These are phyloP conservation scores for Nephelium lappaceum DNA, from an alignment of 345 rosid genomes.

Conservation along the genomic window DNA sequence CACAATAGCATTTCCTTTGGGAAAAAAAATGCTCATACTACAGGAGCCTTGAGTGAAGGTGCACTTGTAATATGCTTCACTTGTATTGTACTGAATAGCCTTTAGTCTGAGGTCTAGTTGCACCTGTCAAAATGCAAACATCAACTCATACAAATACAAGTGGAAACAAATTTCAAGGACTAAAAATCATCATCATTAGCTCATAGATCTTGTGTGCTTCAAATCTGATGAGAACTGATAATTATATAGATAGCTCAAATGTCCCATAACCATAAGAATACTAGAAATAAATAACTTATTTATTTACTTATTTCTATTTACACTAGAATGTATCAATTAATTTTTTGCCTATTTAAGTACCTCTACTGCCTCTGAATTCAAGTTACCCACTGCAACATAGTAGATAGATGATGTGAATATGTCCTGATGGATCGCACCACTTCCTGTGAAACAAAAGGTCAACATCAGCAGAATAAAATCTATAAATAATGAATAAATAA, in stretches of 20 bases:
- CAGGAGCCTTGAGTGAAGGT: constrained; percentile 58
- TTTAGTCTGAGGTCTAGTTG: constrained; percentile 53
- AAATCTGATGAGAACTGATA: neutral
- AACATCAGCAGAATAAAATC: constrained; percentile 16
- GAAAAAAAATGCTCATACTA: constrained; percentile 60
- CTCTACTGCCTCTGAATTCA: constrained; percentile 71
- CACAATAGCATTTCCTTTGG: constrained; percentile 59
- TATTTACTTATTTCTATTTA: neutral
- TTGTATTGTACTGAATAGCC: constrained; percentile 71
- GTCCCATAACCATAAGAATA: neutral
- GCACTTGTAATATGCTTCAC: constrained; percentile 78
- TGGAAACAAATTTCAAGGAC: constrained; percentile 2
- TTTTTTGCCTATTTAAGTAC: constrained; percentile 38
- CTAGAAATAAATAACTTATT: neutral
- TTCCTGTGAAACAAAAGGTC: constrained; percentile 45
- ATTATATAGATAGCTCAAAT: neutral
- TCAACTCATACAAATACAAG: constrained; percentile 12
- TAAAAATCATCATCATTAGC: constrained; percentile 3
- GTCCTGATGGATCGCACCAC: constrained; percentile 59
- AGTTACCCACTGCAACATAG: constrained; percentile 79
- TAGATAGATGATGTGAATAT: constrained; percentile 72
- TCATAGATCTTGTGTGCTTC: neutral
- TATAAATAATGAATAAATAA: constrained; percentile 19
- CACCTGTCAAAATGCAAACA: constrained; percentile 56
- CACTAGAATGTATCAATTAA: neutral